phyloP scores from a whole-genome alignment of 495 filamentous ascomycete genomes.

The Trichoderma reesei region DNA sequence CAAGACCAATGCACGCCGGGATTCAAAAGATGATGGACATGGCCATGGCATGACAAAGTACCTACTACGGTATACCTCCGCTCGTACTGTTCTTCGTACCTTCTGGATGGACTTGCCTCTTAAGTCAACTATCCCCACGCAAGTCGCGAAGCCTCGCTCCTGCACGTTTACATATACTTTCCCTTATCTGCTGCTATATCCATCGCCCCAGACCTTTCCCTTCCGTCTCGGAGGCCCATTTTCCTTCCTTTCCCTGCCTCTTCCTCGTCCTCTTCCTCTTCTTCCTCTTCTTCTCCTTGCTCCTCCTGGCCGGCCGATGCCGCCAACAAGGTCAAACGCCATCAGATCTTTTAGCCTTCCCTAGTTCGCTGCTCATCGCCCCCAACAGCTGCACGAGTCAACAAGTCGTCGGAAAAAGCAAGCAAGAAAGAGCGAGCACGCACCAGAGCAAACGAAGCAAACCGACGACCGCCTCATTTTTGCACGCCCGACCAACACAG shows the following conservation, averaged over 20 bases:
- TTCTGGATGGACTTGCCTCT: conserved; percentile 3
- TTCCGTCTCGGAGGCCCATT: too few species aligned
- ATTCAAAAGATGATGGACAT: conserved; percentile 2
- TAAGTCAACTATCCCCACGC: conserved; percentile 7
- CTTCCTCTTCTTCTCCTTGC: background rate
- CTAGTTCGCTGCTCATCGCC: background rate
- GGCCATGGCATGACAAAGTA: background rate
- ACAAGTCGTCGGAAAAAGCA: background rate
- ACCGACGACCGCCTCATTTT: background rate
- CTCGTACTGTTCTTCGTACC: too few species aligned
- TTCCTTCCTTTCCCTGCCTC: background rate
- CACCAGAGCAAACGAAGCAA: background rate
- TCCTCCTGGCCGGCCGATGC: background rate
- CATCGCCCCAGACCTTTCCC: too few species aligned
- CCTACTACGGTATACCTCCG: too few species aligned
- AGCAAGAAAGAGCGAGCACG: background rate
- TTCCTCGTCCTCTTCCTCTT: background rate
- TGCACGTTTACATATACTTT: background rate
- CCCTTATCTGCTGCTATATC: too few species aligned
- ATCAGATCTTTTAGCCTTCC: background rate
- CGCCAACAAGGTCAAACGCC: background rate
- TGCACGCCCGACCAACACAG: background rate
- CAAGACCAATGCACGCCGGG: background rate
- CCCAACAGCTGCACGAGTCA: background rate
- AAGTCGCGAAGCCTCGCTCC: background rate